Base-by-base conservation (phyloP, 2,329 filamentous ascomycete species). In the Mycosphaerella arachidis region DNA sequence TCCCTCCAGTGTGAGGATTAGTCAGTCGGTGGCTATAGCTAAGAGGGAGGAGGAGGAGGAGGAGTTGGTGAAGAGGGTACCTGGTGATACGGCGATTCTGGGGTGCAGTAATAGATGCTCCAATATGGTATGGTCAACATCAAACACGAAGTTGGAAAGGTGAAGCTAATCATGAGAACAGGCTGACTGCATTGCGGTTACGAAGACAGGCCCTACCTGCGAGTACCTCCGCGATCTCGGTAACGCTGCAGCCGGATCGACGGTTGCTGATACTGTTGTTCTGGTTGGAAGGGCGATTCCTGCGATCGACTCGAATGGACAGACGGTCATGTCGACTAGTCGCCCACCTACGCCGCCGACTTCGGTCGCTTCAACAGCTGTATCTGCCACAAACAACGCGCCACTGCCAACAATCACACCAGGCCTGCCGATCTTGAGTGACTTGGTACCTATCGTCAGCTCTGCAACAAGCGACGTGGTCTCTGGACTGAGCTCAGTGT, bases 161-260 rank as follows among this genome's bases (percentile, higher is more conserved):
- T 27, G 6, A 29, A 12, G 46, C 46, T 50, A 29, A 50, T 29
- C 2, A 29, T 50, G 18, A 13, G 10, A 16, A 6, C 46, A 50
- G 46, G 24, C 56, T 9, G 58, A 53, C 0, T 70, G 66, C 29
- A 56, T 64, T 27, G 68, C 58, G 8, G 62, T 63, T 18, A 67
- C 60, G 3, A 58, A 62, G 40, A 27, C 56, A 1, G 51, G 60
- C 3, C 53, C 40, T 27, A 37, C 55, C 3, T 70, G 67, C 40
- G 62, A 60, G 6, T 67, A 64, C 55, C 60, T 65, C 35, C 54
- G 55, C 35, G 53, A 48, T 30, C 61, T 65, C 0, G 67, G 66
- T 35, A 51, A 31, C n/a, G 10, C 53, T 13, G 52, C 50, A 4
- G 37, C 18, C 13, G 63, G 63, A n/a, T 56, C 58, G 10, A 63